These are phyloP conservation scores for Fusarium illudens DNA, from an alignment of 2,329 filamentous ascomycete genomes.

Conservation along the genomic window DNA sequence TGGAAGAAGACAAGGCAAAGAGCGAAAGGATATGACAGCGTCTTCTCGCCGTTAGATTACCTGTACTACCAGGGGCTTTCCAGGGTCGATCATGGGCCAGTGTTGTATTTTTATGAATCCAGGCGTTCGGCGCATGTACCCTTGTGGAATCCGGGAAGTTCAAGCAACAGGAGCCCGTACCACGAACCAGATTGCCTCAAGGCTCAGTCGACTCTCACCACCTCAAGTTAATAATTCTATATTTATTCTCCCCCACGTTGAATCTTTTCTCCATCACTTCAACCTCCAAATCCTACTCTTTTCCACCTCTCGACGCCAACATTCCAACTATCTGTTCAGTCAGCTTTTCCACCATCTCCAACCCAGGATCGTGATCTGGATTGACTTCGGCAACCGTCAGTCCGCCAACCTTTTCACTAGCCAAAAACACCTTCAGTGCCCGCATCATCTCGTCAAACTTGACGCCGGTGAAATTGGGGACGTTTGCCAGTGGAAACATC, in stretches of 20 bases:
- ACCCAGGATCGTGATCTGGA: slow-evolving; percentile 30
- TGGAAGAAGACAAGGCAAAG: no score
- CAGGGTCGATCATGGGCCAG: no score
- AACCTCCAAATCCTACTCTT: neutral
- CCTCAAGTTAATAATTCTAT: neutral
- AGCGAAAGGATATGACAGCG: neutral
- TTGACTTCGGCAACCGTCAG: slow-evolving; percentile 34
- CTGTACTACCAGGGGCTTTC: no score
- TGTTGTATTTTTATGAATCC: no score
- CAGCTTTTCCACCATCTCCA: slow-evolving; percentile 24
- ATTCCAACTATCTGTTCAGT: slow-evolving; percentile 9
- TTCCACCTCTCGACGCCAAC: neutral
- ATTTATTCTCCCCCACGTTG: neutral
- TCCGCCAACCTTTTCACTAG: slow-evolving; percentile 14
- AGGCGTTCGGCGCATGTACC: no score
- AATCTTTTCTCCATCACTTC: no score
- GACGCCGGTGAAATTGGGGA: slow-evolving; percentile 33
- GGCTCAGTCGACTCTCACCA: no score
- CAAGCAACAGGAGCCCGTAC: no score
- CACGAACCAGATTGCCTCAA: no score
- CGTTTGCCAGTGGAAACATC: slow-evolving; percentile 31
- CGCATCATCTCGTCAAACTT: slow-evolving; percentile 34
- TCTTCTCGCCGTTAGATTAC: neutral
- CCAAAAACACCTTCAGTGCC: slow-evolving; percentile 14
- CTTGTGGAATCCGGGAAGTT: no score